Conservation (phyloP, 108 stramenopile genomes). For the Nitzschia sp. region DNA sequence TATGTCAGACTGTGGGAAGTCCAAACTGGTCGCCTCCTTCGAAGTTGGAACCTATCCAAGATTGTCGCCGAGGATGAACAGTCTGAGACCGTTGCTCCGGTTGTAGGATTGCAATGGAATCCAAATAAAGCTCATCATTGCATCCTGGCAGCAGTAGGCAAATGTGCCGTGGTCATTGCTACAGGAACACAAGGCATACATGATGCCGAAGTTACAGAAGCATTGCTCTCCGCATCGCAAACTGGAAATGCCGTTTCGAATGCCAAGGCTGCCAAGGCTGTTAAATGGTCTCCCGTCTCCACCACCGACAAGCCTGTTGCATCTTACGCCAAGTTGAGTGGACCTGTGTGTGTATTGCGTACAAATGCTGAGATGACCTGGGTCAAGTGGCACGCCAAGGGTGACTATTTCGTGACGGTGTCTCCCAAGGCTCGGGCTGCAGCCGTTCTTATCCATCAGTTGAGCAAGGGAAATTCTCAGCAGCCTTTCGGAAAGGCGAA, state of each 20-base stretch:
- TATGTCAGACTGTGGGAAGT: conserved; percentile 95
- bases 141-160: conserved; percentile 74
- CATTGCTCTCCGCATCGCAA: conserved; percentile 66
- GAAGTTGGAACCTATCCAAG: conserved; percentile 69
- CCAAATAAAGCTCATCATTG: conserved; percentile 88
- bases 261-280: conserved; percentile 79
- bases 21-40: conserved; percentile 71
- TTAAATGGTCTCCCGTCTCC: conserved; percentile 55
- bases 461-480: conserved; percentile 89
- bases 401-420: conserved; percentile 97
- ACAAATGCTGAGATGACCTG: conserved; percentile 67
- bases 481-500: conserved; percentile 93
- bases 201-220: conserved; percentile 82
- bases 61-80: conserved; percentile 29
- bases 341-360: conserved; percentile 61
- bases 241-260: conserved; percentile 70
- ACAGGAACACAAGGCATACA: conserved; percentile 84
- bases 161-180: conserved; percentile 81
- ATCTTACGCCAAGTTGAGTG: conserved; percentile 45
- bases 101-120: conserved; percentile 88
- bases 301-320: conserved; percentile 44
- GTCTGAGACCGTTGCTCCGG: conserved; percentile 40
- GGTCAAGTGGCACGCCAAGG: conserved; percentile 93
- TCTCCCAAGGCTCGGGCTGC: conserved; percentile 75
- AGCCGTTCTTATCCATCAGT: conserved; percentile 93